phyloP scores from a whole-genome alignment of 2,329 filamentous ascomycete species.

The Aspergillus hiratsukae region DNA sequence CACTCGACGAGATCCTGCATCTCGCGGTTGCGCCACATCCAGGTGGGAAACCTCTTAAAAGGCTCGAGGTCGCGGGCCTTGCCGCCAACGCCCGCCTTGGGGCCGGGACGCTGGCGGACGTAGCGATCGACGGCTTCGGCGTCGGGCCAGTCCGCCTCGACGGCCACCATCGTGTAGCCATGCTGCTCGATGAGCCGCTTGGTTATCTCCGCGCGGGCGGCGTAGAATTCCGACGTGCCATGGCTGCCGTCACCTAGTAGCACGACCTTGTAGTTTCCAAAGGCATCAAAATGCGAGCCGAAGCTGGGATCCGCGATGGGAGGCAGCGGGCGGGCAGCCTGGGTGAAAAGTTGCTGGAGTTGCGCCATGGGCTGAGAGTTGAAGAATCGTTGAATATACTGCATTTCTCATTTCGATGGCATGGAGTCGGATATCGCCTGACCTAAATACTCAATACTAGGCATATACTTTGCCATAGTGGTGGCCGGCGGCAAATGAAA shows the following conservation, averaged over 20 bases:
- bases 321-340: constrained; percentile 35
- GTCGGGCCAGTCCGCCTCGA: constrained; percentile 54
- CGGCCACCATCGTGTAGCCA: constrained; percentile 48
- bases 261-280: constrained; percentile 38
- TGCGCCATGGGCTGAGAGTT: constrained; percentile 18
- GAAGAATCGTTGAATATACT: neutral
- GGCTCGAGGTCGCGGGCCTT: constrained; percentile 28
- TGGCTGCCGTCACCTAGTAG: constrained; percentile 48
- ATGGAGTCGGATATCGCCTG: neutral
- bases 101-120: constrained; percentile 43
- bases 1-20: constrained; percentile 50
- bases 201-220: constrained; percentile 49
- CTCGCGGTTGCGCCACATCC: constrained; percentile 55
- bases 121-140: constrained; percentile 50
- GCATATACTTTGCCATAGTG: neutral
- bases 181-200: constrained; percentile 47
- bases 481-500: constrained; percentile 13
- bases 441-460: neutral
- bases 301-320: constrained; percentile 34
- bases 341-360: constrained; percentile 31
- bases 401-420: neutral
- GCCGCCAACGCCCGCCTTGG: constrained; percentile 28
- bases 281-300: constrained; percentile 39
- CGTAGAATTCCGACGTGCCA: constrained; percentile 54
- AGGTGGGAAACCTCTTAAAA: constrained; percentile 50